Conservation (phyloP, 1,139 yeast species). For the Candida tropicalis region DNA sequence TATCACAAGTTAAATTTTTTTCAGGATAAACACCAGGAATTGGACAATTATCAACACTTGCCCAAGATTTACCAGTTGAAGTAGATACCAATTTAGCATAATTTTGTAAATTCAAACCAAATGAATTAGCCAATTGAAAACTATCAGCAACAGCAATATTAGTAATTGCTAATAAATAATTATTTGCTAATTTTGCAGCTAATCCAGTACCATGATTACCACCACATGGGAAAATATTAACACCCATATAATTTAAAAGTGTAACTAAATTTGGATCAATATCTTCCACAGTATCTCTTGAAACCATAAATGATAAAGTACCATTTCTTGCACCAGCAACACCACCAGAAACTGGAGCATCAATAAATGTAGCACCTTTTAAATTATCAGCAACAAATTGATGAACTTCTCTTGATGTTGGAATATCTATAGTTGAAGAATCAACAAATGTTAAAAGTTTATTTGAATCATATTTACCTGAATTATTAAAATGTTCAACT, state of each 20-base stretch:
- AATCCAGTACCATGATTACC: conserved; percentile 54
- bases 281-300: conserved; percentile 33
- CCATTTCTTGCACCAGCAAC: conserved; percentile 61
- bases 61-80: conserved; percentile 66
- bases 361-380: conserved; percentile 48
- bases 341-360: conserved; percentile 67
- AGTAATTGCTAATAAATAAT: conserved; percentile 58
- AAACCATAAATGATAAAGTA: conserved; percentile 61
- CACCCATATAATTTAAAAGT: conserved; percentile 53
- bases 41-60: conserved; percentile 62
- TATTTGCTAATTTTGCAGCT: conserved; percentile 62
- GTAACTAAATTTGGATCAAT: conserved; percentile 29
- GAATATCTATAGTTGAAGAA: conserved; percentile 59
- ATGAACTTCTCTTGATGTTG: conserved; percentile 48
- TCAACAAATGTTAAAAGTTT: conserved; percentile 39
- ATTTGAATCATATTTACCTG: conserved; percentile 15
- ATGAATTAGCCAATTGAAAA: conserved; percentile 57
- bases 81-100: conserved; percentile 57
- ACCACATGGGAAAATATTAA: conserved; percentile 57
- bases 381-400: conserved; percentile 34
- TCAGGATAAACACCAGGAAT: conserved; percentile 56
- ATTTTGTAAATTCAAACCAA: conserved; percentile 51
- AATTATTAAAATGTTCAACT: conserved; percentile 28
- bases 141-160: conserved; percentile 65
- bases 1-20: conserved; percentile 47